phyloP scores from a whole-genome alignment of 1,284 basidiomycete species.

The Sporisorium scitamineum region DNA sequence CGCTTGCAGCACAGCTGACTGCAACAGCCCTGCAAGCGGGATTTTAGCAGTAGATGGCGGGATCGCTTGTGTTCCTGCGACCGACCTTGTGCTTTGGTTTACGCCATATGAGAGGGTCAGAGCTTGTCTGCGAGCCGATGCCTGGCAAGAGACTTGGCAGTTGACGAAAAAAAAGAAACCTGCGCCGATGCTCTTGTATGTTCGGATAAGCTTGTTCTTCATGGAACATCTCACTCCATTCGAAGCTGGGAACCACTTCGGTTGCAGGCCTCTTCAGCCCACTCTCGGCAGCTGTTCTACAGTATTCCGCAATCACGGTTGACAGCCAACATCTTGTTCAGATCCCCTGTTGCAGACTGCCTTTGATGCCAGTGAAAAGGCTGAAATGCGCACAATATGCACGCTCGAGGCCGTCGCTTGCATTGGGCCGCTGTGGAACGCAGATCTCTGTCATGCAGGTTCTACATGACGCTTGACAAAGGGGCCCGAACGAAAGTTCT shows the following conservation, averaged over 20 bases:
- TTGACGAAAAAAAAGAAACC: background rate
- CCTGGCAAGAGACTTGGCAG: too few relatives aligned
- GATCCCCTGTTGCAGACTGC: too few relatives aligned
- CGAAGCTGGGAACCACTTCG: background rate
- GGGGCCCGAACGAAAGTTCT: background rate
- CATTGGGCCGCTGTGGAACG: background rate
- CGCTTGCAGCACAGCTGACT: conserved; percentile 4
- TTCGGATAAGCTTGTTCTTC: background rate
- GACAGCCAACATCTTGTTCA: too few relatives aligned
- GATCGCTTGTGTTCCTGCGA: conserved; percentile 1
- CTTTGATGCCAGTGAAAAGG: background rate
- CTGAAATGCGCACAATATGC: background rate
- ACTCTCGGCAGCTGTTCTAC: background rate
- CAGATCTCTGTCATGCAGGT: conserved; percentile 5
- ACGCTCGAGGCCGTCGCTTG: background rate
- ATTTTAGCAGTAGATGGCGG: background rate
- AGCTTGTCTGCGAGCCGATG: too few relatives aligned
- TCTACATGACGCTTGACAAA: background rate
- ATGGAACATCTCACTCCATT: background rate
- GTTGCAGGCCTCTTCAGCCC: background rate
- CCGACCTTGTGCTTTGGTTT: background rate
- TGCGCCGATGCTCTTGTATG: too few relatives aligned
- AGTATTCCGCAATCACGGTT: too few relatives aligned
- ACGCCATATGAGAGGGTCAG: background rate
- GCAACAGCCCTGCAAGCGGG: background rate